A percentile compares a stretch with the other conserved stretches of the same genome.
Evolutionary conservation across 805 yeast genomes (phyloP).

Genomic region (Candida sanyiensis): DNA sequence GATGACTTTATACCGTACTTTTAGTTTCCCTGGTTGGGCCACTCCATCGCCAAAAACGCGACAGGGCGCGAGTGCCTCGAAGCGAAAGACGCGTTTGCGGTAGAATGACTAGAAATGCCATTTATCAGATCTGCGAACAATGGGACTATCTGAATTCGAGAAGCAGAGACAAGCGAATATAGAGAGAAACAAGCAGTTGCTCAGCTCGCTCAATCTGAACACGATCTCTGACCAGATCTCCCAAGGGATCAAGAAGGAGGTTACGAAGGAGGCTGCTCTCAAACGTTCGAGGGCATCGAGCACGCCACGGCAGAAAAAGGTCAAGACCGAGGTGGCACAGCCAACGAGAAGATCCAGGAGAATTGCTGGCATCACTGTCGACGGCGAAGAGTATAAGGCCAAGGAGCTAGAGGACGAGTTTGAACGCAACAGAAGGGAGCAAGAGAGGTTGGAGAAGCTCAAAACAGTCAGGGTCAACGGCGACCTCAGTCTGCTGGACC

Average conservation of each 20-base stretch:
- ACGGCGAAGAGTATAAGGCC: conserved; percentile 35
- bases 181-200: conserved; percentile 71
- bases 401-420: conserved; percentile 21
- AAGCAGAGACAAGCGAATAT: conserved; percentile 71
- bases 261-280: conserved; percentile 18
- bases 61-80: too few species aligned
- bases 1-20: too few species aligned
- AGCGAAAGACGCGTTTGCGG: background rate
- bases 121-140: background rate
- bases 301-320: conserved; percentile 19
- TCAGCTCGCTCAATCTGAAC: conserved; percentile 65
- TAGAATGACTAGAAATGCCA: background rate
- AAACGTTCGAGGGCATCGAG: conserved; percentile 19
- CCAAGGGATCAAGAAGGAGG: conserved; percentile 37
- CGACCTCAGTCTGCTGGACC: conserved; percentile 56
- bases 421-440: conserved; percentile 28
- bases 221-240: conserved; percentile 48
- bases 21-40: background rate
- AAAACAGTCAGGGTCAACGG: conserved; percentile 60
- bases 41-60: too few species aligned
- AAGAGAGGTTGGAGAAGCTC: conserved; percentile 42
- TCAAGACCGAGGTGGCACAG: conserved; percentile 25
- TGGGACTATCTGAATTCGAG: conserved; percentile 56
- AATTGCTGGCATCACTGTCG: conserved; percentile 64
- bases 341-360: conserved; percentile 78